A percentile compares a stretch with the other conserved stretches of the same genome.
These are phyloP conservation scores for Papiliotrema laurentii DNA, from an alignment of 1,284 basidiomycete species.

Conservation along the genomic window DNA sequence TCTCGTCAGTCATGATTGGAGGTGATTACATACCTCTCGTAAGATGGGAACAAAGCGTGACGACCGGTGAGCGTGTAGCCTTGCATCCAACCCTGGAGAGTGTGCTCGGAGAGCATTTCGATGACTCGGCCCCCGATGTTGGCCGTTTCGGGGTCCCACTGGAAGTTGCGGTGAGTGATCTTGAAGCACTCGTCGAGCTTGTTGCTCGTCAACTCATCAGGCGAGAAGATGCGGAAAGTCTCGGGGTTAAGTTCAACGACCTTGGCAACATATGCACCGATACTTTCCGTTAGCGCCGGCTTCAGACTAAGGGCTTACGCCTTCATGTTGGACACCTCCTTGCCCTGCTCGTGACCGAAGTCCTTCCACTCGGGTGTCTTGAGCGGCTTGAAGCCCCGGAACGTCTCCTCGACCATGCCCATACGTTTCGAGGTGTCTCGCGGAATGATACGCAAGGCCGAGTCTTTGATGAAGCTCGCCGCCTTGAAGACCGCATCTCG, in stretches of 20 bases:
- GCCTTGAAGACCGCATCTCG: conserved; percentile 24
- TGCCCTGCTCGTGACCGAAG: conserved; percentile 55
- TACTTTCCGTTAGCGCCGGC: conserved; percentile 9
- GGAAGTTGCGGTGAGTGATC: conserved; percentile 62
- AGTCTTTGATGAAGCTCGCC: conserved; percentile 30
- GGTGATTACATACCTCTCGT: conserved; percentile 65
- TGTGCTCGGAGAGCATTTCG: conserved; percentile 84
- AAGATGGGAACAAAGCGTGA: conserved; percentile 78
- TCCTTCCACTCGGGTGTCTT: conserved; percentile 63
- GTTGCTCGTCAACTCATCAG: conserved; percentile 77
- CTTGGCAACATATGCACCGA: conserved; percentile 32
- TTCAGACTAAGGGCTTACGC: conserved; percentile 35
- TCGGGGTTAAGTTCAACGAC: conserved; percentile 66
- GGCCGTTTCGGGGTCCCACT: conserved; percentile 60
- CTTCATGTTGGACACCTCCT: conserved; percentile 70
- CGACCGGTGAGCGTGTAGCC: conserved; percentile 68
- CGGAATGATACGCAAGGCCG: conserved; percentile 42
- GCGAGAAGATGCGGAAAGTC: conserved; percentile 82
- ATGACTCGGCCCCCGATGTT: conserved; percentile 67
- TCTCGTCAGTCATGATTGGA: neutral
- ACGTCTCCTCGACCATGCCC: conserved; percentile 56
- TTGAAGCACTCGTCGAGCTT: conserved; percentile 76
- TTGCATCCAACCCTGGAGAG: conserved; percentile 80
- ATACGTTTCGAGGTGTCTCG: conserved; percentile 31
- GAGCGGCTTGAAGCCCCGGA: conserved; percentile 60